Conservation (phyloP, 2,329 filamentous ascomycete species). For the Hypomyces rosellus region DNA sequence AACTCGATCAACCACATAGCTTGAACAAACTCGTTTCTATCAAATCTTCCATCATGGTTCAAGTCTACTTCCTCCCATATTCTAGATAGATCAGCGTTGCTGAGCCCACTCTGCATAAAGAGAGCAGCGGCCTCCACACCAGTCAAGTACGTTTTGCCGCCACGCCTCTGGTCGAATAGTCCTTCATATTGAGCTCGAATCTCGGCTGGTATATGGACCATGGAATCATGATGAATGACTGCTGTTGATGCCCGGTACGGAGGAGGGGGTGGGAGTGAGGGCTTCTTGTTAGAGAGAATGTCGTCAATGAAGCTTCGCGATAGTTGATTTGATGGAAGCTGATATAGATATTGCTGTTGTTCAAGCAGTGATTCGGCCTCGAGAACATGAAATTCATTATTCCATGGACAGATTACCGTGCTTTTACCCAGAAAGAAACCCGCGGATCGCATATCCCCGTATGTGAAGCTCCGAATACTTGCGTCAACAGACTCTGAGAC, state of each 20-base stretch:
- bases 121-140: slow-evolving; percentile 16
- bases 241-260: not conserved
- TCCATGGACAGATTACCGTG: slow-evolving; percentile 11
- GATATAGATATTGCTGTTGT: slow-evolving; percentile 5
- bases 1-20: slow-evolving; percentile 19
- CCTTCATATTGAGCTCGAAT: slow-evolving; percentile 3
- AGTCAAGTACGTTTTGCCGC: slow-evolving; percentile 12
- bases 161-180: slow-evolving; percentile 6
- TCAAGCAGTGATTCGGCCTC: not conserved
- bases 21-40: slow-evolving; percentile 18
- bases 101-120: slow-evolving; percentile 15
- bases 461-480: slow-evolving; percentile 2
- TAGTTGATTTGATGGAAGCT: slow-evolving; percentile 4
- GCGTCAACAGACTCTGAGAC: slow-evolving; percentile 1
- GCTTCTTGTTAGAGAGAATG: not conserved
- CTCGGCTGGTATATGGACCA: not conserved
- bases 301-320: not conserved
- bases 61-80: slow-evolving; percentile 20
- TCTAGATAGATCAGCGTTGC: slow-evolving; percentile 13
- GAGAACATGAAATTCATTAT: slow-evolving; percentile 8
- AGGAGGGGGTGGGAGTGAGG: not conserved
- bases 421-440: slow-evolving; percentile 9
- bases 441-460: slow-evolving; percentile 1
- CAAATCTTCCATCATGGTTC: slow-evolving; percentile 17
- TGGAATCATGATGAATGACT: not conserved